Conservation (phyloP, 805 yeast species). For the Candida patagonica region DNA sequence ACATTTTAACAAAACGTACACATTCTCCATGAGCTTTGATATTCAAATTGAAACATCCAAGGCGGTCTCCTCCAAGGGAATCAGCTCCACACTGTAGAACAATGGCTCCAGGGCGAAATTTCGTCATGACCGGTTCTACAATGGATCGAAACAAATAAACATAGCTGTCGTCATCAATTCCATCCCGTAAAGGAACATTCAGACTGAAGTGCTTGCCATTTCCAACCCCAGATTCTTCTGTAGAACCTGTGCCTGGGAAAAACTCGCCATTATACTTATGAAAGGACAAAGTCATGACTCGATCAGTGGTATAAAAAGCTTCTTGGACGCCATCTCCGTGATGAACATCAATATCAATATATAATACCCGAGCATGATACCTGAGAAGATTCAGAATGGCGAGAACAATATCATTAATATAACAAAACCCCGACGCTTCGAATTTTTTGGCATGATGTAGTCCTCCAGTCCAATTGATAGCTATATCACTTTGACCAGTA, state of each 20-base stretch:
- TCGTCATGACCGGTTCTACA: conserved; percentile 78
- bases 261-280: conserved; percentile 85
- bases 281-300: conserved; percentile 85
- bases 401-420: conserved; percentile 80
- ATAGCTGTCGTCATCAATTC: conserved; percentile 85
- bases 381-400: conserved; percentile 73
- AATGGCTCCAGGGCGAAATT: conserved; percentile 89
- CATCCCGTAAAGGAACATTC: conserved; percentile 83
- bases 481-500: conserved; percentile 78
- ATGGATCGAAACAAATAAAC: conserved; percentile 54
- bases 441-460: conserved; percentile 86
- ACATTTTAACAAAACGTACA: conserved; percentile 74
- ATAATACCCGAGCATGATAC: conserved; percentile 76
- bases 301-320: conserved; percentile 83
- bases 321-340: conserved; percentile 96
- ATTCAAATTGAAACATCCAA: conserved; percentile 91
- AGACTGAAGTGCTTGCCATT: conserved; percentile 75
- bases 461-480: conserved; percentile 91
- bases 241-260: conserved; percentile 89
- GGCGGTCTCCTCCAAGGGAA: conserved; percentile 87
- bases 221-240: conserved; percentile 76
- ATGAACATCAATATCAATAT: conserved; percentile 84
- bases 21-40: conserved; percentile 96
- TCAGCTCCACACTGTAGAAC: conserved; percentile 99
- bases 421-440: conserved; percentile 87